Percentiles rank a stretch among this genome's conserved stretches.
Conservation (phyloP, 2,329 filamentous ascomycete species). For the Fonsecaea monophora region DNA sequence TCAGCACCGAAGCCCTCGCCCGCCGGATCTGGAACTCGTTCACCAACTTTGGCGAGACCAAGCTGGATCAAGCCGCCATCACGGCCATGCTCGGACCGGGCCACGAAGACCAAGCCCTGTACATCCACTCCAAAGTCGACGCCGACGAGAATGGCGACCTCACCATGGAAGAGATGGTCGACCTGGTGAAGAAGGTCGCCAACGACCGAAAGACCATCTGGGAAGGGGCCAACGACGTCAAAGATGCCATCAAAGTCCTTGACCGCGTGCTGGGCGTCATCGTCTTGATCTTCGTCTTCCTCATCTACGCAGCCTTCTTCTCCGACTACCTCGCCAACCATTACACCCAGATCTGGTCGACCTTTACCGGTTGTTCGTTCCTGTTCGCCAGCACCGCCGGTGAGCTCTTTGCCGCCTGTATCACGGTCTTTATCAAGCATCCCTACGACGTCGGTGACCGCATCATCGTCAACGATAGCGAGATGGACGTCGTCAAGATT, state of each 20-base stretch:
- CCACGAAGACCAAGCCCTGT: conserved; percentile 40
- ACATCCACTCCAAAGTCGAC: conserved; percentile 45
- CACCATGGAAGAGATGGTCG: conserved; percentile 46
- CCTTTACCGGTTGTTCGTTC: conserved; percentile 38
- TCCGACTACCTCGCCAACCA: conserved; percentile 30
- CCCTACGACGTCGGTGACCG: conserved; percentile 46
- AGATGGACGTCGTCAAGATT: conserved; percentile 43
- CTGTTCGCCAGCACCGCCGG: conserved; percentile 41
- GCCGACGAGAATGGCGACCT: conserved; percentile 46
- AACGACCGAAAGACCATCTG: conserved; percentile 44
- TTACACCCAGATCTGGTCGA: conserved; percentile 31
- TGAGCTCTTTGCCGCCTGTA: conserved; percentile 41
- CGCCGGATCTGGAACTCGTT: conserved; percentile 46
- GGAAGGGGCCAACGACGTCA: conserved; percentile 44
- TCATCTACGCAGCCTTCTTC: conserved; percentile 35
- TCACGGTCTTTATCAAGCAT: conserved; percentile 44
- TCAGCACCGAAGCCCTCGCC: conserved; percentile 44
- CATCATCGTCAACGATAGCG: conserved; percentile 42
- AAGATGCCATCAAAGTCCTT: conserved; percentile 46
- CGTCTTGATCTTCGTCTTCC: conserved; percentile 35
- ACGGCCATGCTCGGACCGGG: conserved; percentile 41
- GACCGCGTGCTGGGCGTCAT: conserved; percentile 44
- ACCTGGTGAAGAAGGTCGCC: conserved; percentile 42
- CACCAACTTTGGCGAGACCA: conserved; percentile 36
- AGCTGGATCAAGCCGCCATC: conserved; percentile 42